Base-by-base conservation (phyloP, 495 filamentous ascomycete species). In the Aspergillus taichungensis region DNA sequence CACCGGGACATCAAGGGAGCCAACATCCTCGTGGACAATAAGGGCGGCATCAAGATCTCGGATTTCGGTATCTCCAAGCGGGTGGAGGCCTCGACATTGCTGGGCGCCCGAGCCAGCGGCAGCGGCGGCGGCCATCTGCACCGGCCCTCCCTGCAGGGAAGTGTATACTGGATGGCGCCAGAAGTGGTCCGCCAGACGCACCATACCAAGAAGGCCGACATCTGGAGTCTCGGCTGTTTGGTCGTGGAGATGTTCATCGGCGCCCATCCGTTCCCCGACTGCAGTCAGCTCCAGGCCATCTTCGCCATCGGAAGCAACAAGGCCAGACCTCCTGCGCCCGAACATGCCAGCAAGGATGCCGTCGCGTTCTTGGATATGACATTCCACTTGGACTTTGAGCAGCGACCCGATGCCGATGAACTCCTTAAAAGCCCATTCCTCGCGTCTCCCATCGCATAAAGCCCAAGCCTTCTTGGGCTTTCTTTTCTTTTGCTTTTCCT, bases 221-320 rank as follows among this genome's bases (percentile, higher is more conserved):
- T 99, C 59, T 99, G 92, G 92, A 94, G 87, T 43, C 74, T 99
- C 30, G 92, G 92, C 14, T 99, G 92, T 63, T 69, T 99, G 13
- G 85, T 99, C 37, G 92, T 99, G 27, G 92, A 99, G 67, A 99
- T 99, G 92, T 94, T 99, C 71, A 97, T 90, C 11, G 92, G 92
- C 33, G 82, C 78, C 28, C 92, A 99, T 59, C 92, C 92, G 10
- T 96, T 95, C 76, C 92, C 92, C 0, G 90, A 96, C 67, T 95
- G 88, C 67, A 91, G 86, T 37, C 92, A 99, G 66, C 68, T 99
- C 50, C 92, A 97, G 60, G 92, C 92, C 37, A 99, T 99, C 62
- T 99, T 97, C 71, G 92, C 94, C 66, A 97, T 99, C 57, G 92
- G 92, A 28, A 87, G 81, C 50, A 79, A 82, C 45, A 82, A 85